Evolutionary conservation across 2,329 filamentous ascomycete species (phyloP), one percentile per base, ranked within the genome.

Genomic region (Eurotiales sp.): DNA sequence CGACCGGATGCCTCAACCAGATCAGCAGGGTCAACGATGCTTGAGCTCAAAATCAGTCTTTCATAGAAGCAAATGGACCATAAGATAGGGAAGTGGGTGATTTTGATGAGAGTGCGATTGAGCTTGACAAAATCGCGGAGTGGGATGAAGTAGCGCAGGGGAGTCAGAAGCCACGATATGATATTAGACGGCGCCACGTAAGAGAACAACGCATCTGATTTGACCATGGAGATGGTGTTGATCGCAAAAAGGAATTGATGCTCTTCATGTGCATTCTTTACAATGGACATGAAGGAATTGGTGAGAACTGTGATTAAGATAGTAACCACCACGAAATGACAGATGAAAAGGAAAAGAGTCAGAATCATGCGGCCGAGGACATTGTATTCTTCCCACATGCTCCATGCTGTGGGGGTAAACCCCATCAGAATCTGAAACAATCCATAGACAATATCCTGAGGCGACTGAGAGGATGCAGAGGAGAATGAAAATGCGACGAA

Each of bases 221-320:
- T 97, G 58, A 96, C 92, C 88, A 96, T 95, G 4, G 90, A 95
- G 45, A 96, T 95, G 4, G 92, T 95, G 65, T 96, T 97, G 67
- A 97, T 90, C 0, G 92, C 92, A 64, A 97, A 96, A 2, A 96
- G 72, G 65, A 96, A 96, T 58, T 85, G 83, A 60, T 96, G 91
- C 70, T 96, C 92, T 66, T 96, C 87, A 50, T 90, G 89, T 7
- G 91, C 90, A 64, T 96, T 96, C 46, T 90, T 90, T 2, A 93
- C 89, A 64, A 96, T 92, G 1, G 87, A 84, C 87, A 95, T 95
- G 73, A 96, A 97, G 0, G 89, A 95, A 65, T 96, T 96, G 4
- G 91, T 95, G 55, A 97, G 70, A n/a, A 97, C 92, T 0, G 91
- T 95, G 60, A 97, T 92, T 29, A 97, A 76, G 47, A 97, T 95